These are phyloP conservation scores for Fremontodendron californicum DNA, from an alignment of 345 rosid genomes.

Conservation along the genomic window DNA sequence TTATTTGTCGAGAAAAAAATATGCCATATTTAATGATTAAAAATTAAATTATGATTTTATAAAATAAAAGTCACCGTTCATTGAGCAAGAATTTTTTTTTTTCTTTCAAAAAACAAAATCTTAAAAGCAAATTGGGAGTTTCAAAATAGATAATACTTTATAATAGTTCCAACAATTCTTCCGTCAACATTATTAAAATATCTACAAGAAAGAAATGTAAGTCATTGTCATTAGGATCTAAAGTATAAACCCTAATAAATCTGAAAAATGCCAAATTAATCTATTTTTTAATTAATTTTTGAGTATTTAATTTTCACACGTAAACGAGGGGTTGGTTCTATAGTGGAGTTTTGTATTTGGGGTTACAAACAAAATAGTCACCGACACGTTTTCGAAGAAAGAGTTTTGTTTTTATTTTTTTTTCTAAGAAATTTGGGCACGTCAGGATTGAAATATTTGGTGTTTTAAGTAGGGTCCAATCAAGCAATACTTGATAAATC, in stretches of 20 bases:
- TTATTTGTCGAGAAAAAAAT: no score
- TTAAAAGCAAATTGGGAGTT: no score
- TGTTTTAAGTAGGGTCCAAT: neutral
- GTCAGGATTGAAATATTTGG: neutral
- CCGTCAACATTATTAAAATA: neutral
- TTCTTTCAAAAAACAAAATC: no score
- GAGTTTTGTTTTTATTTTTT: neutral
- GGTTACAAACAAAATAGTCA: neutral
- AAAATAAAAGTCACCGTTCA: no score
- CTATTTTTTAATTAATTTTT: neutral
- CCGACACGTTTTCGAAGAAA: neutral
- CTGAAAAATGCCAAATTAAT: no score
- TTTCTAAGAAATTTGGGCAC: neutral
- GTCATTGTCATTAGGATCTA: neutral
- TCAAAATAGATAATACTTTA: neutral
- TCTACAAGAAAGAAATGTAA: no score
- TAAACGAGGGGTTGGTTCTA: neutral
- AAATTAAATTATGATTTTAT: no score
- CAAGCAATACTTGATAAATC: neutral
- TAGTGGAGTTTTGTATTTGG: neutral
- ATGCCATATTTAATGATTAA: no score
- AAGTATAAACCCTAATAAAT: no score
- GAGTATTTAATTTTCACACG: neutral
- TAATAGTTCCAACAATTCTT: no score
- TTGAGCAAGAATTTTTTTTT: no score